phyloP scores from a whole-genome alignment of 2,329 filamentous ascomycete species.

The Trichothecium sympodiale region DNA sequence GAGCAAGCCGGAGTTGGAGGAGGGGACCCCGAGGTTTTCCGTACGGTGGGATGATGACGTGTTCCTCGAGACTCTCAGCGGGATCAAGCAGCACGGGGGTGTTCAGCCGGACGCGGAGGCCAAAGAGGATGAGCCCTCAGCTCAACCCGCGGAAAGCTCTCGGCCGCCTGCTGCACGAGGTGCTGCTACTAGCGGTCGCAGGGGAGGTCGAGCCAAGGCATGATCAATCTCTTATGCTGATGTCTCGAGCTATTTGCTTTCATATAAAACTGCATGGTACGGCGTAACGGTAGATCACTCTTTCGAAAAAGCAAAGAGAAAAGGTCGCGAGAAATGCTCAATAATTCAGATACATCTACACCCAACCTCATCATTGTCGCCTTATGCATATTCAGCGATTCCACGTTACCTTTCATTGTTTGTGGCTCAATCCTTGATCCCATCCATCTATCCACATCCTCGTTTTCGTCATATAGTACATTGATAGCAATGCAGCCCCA shows the following conservation, averaged over 20 bases:
- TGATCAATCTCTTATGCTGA: no score
- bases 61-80: conserved; percentile 34
- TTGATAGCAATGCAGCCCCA: no score
- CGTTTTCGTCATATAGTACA: no score
- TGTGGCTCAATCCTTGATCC: no score
- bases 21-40: conserved; percentile 25
- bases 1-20: conserved; percentile 15
- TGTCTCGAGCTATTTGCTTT: no score
- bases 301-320: no score
- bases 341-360: no score
- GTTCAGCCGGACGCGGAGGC: conserved; percentile 15
- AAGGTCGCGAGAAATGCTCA: not conserved
- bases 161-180: conserved; percentile 10
- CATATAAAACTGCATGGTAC: not conserved
- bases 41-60: conserved; percentile 32
- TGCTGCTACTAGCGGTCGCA: conserved; percentile 3
- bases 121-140: conserved; percentile 4
- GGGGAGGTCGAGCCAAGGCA: conserved; percentile 4
- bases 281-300: not conserved
- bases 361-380: no score
- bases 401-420: no score
- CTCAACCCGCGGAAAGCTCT: conserved; percentile 13
- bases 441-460: no score
- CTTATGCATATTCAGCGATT: no score
- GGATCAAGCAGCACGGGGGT: conserved; percentile 22